Evolutionary conservation across 208 protist species (phyloP).

Genomic region (Trypanosoma cruzi): DNA sequence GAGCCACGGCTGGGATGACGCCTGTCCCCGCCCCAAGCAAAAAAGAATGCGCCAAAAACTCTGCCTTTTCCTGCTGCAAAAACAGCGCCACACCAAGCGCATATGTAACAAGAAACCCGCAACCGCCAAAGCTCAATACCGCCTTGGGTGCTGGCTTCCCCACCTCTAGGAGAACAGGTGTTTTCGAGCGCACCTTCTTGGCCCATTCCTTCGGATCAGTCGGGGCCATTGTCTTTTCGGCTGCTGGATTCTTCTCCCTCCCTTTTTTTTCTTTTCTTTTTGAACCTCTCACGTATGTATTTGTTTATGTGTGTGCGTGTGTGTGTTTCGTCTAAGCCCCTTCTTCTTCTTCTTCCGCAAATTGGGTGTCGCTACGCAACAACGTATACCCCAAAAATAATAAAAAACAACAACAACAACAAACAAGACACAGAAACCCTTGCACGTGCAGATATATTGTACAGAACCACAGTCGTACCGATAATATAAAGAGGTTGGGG

Average conservation of each 20-base stretch:
- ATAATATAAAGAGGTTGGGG: too few species aligned
- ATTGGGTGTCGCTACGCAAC: background rate
- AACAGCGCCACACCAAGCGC: slow-evolving; percentile 87
- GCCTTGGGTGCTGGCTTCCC: slow-evolving; percentile 80
- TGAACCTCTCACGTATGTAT: slow-evolving; percentile 5
- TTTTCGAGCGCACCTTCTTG: slow-evolving; percentile 81
- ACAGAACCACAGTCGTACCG: too few species aligned
- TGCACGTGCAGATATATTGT: too few species aligned
- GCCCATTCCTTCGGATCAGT: slow-evolving; percentile 69
- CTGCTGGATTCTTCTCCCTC: background rate
- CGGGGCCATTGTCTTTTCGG: slow-evolving; percentile 39
- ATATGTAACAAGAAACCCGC: slow-evolving; percentile 88
- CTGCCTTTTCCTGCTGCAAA: slow-evolving; percentile 85
- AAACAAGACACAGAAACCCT: too few species aligned
- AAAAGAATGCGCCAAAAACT: slow-evolving; percentile 73
- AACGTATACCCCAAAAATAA: too few species aligned
- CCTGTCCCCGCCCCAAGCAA: slow-evolving; percentile 82
- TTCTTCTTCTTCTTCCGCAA: background rate
- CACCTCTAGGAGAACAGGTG: slow-evolving; percentile 80
- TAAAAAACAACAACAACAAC: too few species aligned
- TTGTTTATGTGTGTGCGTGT: slow-evolving; percentile 10
- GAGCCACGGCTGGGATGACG: slow-evolving; percentile 77
- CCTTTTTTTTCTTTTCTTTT: slow-evolving; percentile 6
- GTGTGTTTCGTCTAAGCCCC: background rate
- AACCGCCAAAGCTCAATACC: slow-evolving; percentile 87